These are phyloP conservation scores for Gnaphalium uliginosum DNA, from an alignment of 129 eudicot species.

Conservation along the genomic window DNA sequence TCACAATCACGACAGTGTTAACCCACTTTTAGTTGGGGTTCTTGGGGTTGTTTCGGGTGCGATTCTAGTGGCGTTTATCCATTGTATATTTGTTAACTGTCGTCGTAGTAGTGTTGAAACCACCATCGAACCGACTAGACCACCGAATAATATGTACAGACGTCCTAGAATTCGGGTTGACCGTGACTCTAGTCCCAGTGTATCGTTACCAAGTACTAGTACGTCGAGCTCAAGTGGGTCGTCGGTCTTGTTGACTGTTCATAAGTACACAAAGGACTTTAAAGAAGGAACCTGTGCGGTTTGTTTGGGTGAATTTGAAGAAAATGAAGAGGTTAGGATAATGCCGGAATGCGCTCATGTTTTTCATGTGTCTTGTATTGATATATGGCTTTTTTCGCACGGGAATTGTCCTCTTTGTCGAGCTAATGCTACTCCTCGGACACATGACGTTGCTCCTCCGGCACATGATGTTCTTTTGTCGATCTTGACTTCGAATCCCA, in stretches of 20 bases:
- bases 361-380: conserved; percentile 58
- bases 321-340: conserved; percentile 51
- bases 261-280: conserved; percentile 41
- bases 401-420: conserved; percentile 67
- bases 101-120: conserved; percentile 17
- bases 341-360: conserved; percentile 59
- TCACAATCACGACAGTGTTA: conserved; percentile 25
- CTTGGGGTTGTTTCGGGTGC: conserved; percentile 62
- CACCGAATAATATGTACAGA: background rate
- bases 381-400: conserved; percentile 58
- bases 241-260: conserved; percentile 28
- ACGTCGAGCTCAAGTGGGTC: conserved; percentile 30
- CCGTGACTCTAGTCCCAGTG: conserved; percentile 9
- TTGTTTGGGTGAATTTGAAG: conserved; percentile 59
- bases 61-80: conserved; percentile 47
- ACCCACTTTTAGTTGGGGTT: conserved; percentile 56
- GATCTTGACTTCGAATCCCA: conserved; percentile 24
- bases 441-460: conserved; percentile 33
- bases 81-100: conserved; percentile 45
- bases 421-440: conserved; percentile 37
- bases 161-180: conserved; percentile 12
- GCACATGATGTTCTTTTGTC: conserved; percentile 28
- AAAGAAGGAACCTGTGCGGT: conserved; percentile 50
- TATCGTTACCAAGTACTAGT: conserved; percentile 28
- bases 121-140: conserved; percentile 16